These are phyloP conservation scores for Alternaria tenuissima DNA, from an alignment of 2,329 filamentous ascomycete genomes.

Conservation along the genomic window DNA sequence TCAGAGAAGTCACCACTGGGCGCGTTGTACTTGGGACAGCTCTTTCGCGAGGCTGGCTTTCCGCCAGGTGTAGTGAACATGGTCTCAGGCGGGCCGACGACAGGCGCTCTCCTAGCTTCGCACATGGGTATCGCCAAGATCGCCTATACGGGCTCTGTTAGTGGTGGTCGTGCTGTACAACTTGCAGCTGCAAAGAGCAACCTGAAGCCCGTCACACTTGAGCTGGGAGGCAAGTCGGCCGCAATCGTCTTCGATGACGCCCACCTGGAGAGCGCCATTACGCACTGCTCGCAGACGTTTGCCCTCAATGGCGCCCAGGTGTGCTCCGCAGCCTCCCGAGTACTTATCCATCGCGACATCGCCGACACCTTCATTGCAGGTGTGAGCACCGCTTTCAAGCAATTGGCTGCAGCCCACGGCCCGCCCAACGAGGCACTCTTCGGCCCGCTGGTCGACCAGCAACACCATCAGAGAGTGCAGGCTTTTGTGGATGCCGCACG, in stretches of 20 bases:
- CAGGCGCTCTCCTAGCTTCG: slow-evolving; percentile 47
- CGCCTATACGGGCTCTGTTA: slow-evolving; percentile 52
- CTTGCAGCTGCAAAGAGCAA: slow-evolving; percentile 50
- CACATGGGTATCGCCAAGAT: slow-evolving; percentile 56
- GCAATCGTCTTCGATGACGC: slow-evolving; percentile 59
- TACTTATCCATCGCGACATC: background rate
- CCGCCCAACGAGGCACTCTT: background rate
- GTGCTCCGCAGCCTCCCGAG: slow-evolving; percentile 6
- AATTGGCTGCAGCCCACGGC: slow-evolving; percentile 4
- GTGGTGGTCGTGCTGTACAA: slow-evolving; percentile 51
- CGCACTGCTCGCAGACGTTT: slow-evolving; percentile 6
- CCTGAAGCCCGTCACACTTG: slow-evolving; percentile 55
- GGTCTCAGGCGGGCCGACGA: slow-evolving; percentile 40
- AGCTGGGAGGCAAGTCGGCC: slow-evolving; percentile 59
- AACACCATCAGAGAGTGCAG: slow-evolving; percentile 1
- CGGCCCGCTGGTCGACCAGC: slow-evolving; percentile 3
- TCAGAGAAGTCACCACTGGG: slow-evolving; percentile 41
- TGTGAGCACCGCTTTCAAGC: background rate
- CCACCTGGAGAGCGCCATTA: slow-evolving; percentile 56
- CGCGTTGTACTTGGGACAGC: slow-evolving; percentile 28
- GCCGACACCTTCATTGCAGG: slow-evolving; percentile 3
- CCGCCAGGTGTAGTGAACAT: slow-evolving; percentile 54
- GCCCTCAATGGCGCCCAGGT: slow-evolving; percentile 7
- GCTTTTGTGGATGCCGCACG: slow-evolving; percentile 4
- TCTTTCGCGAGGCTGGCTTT: slow-evolving; percentile 47